A percentile compares a stretch with the other conserved stretches of the same genome.
These are phyloP conservation scores for Ceratocystis destructans DNA, from an alignment of 2,329 filamentous ascomycete genomes.

Conservation along the genomic window DNA sequence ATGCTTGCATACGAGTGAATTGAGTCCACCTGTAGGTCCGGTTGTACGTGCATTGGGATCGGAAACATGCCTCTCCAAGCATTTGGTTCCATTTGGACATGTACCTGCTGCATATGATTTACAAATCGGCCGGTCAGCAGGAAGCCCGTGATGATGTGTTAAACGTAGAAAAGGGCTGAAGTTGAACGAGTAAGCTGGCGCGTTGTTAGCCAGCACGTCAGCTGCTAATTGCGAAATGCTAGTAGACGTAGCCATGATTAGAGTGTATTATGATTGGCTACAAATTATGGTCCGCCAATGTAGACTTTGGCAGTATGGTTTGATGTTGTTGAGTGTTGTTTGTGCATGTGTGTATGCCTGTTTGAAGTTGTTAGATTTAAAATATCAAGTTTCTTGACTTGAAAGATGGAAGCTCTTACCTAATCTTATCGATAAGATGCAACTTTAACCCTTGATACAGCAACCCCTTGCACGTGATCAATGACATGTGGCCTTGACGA, in stretches of 20 bases:
- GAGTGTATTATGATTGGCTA: constrained; percentile 5
- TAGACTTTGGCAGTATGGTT: constrained; percentile 1
- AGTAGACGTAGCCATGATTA: constrained; percentile 22
- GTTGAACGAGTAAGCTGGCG: constrained; percentile 54
- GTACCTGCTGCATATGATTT: constrained; percentile 73
- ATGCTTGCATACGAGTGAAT: constrained; percentile 92
- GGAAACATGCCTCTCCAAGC: constrained; percentile 65
- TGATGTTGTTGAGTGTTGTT: neutral
- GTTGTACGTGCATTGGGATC: constrained; percentile 29
- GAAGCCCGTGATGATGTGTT: constrained; percentile 73
- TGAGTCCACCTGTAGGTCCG: constrained; percentile 42
- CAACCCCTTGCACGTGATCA: neutral
- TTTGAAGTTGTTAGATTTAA: neutral
- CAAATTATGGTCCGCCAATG: neutral
- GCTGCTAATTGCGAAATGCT: constrained; percentile 24
- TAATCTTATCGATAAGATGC: neutral
- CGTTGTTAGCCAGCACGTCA: constrained; percentile 43
- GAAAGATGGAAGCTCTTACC: neutral
- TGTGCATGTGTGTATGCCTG: neutral
- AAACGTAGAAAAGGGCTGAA: constrained; percentile 75
- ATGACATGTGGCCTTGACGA: constrained; percentile 8
- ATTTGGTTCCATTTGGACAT: constrained; percentile 72
- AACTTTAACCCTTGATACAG: neutral
- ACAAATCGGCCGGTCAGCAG: constrained; percentile 66
- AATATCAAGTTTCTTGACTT: neutral